Evolutionary conservation across 176 grass and related monocot species (phyloP).

Genomic region (bread wheat (Triticum aestivum)): IWGSC_CS_RefSeq_v2.1 NC_057804.1:461025867-461026366

Average conservation of each 20-base stretch:
- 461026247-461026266: too few species aligned
- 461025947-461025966: background rate
- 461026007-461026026: background rate
- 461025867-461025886: too few species aligned
- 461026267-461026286: background rate
- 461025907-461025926: background rate
- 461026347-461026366: background rate
- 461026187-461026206: background rate
- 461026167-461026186: background rate
- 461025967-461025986: background rate
- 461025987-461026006: slow-evolving; percentile 5
- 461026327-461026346: background rate
- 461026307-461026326: background rate
- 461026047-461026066: slow-evolving; percentile 9
- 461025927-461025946: background rate
- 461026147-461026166: background rate
- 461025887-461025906: too few species aligned
- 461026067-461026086: slow-evolving; percentile 28
- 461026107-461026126: background rate
- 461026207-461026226: background rate
- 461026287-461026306: background rate
- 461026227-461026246: too few species aligned
- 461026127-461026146: background rate
- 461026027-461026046: background rate
- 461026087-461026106: too few species aligned